These are phyloP conservation scores for Starmera stellimalicola DNA, from an alignment of 1,139 yeast species.

Conservation along the genomic window DNA sequence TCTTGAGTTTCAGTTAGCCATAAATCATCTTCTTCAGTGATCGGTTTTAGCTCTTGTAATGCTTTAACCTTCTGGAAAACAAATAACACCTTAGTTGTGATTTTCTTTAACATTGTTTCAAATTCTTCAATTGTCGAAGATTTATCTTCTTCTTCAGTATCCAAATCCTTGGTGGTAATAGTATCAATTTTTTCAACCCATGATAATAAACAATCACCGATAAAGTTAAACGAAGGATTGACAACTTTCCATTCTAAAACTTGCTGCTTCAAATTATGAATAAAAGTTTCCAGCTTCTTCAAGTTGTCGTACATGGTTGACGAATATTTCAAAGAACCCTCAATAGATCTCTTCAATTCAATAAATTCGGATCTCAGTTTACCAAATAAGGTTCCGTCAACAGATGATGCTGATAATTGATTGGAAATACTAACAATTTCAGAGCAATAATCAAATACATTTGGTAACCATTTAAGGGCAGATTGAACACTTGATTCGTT, in stretches of 20 bases:
- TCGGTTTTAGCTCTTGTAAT: conserved; percentile 24
- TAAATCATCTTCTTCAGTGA: conserved; percentile 45
- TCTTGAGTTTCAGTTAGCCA: conserved; percentile 53
- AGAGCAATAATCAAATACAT: conserved; percentile 38
- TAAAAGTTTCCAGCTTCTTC: conserved; percentile 17
- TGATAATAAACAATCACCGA: conserved; percentile 34
- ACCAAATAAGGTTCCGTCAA: conserved; percentile 15
- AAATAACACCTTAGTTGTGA: conserved; percentile 55
- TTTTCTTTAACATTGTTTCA: conserved; percentile 38
- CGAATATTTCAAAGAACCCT: conserved; percentile 12
- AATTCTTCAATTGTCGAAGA: conserved; percentile 28
- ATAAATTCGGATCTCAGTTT: conserved; percentile 9
- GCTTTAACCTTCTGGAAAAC: conserved; percentile 51
- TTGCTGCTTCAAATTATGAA: conserved; percentile 6
- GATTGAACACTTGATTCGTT: conserved; percentile 7
- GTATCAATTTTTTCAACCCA: conserved; percentile 26
- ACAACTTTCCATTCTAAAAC: conserved; percentile 23
- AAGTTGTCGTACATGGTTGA: conserved; percentile 12
- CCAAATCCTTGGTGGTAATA: conserved; percentile 1
- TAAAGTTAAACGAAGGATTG: conserved; percentile 28
- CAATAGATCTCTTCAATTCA: conserved; percentile 8
- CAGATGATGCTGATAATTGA: conserved; percentile 8
- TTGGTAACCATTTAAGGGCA: conserved; percentile 34
- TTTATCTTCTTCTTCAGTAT: background rate
- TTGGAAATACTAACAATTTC: conserved; percentile 23